Percentiles rank a stretch among this genome's conserved stretches.
Conservation (phyloP, 805 yeast species). For the Metschnikowia noctiluminum region DNA sequence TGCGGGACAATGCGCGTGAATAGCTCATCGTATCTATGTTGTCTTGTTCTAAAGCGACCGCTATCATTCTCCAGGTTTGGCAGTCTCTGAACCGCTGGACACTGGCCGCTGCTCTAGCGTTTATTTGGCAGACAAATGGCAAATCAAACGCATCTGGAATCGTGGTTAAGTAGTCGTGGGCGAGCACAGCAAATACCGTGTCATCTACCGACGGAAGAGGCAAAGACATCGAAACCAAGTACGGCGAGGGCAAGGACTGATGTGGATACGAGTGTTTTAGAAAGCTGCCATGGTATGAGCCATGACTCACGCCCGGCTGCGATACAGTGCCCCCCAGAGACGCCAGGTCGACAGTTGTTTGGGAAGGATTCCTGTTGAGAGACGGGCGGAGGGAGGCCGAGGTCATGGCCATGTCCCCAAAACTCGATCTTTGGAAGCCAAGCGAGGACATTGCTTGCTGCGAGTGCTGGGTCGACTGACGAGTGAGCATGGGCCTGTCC, state of each 20-base stretch:
- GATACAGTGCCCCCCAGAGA: constrained; percentile 12
- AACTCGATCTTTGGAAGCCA: constrained; percentile 3
- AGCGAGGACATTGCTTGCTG: constrained; percentile 4
- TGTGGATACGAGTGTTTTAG: neutral
- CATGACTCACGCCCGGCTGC: constrained; percentile 3
- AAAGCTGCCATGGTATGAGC: constrained; percentile 11
- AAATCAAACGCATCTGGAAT: constrained; percentile 49
- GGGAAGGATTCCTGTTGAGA: constrained; percentile 33
- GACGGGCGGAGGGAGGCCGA: constrained; percentile 23
- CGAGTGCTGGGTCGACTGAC: constrained; percentile 12
- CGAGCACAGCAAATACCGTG: constrained; percentile 44
- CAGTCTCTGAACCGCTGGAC: constrained; percentile 52
- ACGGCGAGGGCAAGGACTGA: constrained; percentile 8
- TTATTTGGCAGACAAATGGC: constrained; percentile 53
- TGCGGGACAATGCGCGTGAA: neutral
- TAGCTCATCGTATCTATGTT: constrained; percentile 23
- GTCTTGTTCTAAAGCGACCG: constrained; percentile 42
- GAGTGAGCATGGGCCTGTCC: constrained; percentile 11
- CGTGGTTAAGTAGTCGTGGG: constrained; percentile 46
- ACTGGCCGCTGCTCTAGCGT: constrained; percentile 53
- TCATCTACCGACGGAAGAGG: constrained; percentile 44
- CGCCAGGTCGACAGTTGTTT: constrained; percentile 33
- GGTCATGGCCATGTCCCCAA: constrained; percentile 5
- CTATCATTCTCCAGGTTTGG: constrained; percentile 61
- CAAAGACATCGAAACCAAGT: constrained; percentile 38